These are phyloP conservation scores for Paxillus rubicundulus DNA, from an alignment of 768 basidiomycete genomes.

Conservation along the genomic window DNA sequence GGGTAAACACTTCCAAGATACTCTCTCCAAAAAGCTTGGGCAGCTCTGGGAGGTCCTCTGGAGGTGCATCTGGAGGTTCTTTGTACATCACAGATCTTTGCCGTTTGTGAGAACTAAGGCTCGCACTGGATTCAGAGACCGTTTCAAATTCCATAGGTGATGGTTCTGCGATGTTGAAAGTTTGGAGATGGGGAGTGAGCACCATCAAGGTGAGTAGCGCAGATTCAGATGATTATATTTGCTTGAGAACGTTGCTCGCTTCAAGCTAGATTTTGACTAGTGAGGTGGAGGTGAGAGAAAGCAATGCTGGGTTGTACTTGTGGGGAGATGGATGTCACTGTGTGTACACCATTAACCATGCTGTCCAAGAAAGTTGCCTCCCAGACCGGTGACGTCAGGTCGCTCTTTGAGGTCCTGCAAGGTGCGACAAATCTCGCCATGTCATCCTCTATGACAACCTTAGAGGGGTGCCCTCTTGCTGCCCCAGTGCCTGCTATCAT, in stretches of 20 bases:
- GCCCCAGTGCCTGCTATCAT: no score
- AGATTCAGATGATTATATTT: constrained; percentile 18
- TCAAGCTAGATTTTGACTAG: constrained; percentile 14
- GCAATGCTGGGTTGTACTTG: constrained; percentile 5
- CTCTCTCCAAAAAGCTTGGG: constrained; percentile 53
- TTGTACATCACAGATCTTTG: constrained; percentile 33
- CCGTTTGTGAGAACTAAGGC: constrained; percentile 36
- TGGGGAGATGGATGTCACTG: no score
- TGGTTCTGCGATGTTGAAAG: constrained; percentile 32
- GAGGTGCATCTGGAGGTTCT: constrained; percentile 1
- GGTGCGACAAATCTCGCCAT: no score
- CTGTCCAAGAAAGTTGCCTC: no score
- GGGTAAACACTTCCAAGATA: constrained; percentile 68
- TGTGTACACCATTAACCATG: no score
- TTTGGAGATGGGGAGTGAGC: constrained; percentile 36
- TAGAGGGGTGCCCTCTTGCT: no score
- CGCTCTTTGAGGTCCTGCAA: no score
- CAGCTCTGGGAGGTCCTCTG: constrained; percentile 38
- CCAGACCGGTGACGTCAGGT: no score
- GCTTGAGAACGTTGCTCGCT: constrained; percentile 14
- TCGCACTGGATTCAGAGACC: constrained; percentile 23
- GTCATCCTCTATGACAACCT: no score
- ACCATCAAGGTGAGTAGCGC: constrained; percentile 27
- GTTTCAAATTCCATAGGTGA: constrained; percentile 33
- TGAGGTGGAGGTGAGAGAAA: constrained; percentile 23